Evolutionary conservation across 2,329 filamentous ascomycete species (phyloP).

Genomic region (Colletotrichum karsti): DNA sequence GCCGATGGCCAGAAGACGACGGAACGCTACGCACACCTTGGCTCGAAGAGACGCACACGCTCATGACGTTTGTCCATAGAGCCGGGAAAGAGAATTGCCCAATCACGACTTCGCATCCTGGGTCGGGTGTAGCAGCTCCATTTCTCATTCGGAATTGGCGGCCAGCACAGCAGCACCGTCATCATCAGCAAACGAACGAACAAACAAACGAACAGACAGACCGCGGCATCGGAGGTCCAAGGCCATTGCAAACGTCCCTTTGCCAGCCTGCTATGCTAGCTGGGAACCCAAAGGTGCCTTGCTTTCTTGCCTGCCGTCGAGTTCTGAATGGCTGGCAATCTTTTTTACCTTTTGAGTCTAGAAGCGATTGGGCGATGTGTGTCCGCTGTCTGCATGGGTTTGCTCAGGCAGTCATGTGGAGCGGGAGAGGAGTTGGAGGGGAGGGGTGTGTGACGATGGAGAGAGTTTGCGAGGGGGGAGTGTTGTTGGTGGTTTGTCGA

Average conservation of each 20-base stretch:
- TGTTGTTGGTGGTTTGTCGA: not conserved
- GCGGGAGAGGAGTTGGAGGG: not conserved
- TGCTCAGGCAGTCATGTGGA: conserved; percentile 23
- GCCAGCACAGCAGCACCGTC: conserved; percentile 7
- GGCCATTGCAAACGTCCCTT: not conserved
- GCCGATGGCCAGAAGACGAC: not conserved
- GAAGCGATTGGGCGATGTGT: conserved; percentile 9
- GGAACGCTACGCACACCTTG: not conserved
- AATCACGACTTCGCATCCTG: conserved; percentile 6
- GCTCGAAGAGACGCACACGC: not conserved
- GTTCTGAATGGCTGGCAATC: not conserved
- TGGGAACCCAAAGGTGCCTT: not conserved
- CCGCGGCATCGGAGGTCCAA: not conserved
- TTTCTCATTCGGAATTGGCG: too few species aligned
- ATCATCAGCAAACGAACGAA: not conserved
- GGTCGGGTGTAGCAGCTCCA: conserved; percentile 14
- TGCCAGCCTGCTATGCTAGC: not conserved
- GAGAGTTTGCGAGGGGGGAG: not conserved
- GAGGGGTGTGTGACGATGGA: not conserved
- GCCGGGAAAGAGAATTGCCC: conserved; percentile 1
- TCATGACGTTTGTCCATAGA: conserved; percentile 21
- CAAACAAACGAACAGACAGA: too few species aligned
- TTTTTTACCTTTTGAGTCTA: conserved; percentile 3
- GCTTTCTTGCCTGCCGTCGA: not conserved
- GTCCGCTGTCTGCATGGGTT: not conserved